Evolutionary conservation across 1,139 yeast species (phyloP), one percentile per base, ranked within the genome.

Genomic region (Geotrichum cucujoidarum): DNA sequence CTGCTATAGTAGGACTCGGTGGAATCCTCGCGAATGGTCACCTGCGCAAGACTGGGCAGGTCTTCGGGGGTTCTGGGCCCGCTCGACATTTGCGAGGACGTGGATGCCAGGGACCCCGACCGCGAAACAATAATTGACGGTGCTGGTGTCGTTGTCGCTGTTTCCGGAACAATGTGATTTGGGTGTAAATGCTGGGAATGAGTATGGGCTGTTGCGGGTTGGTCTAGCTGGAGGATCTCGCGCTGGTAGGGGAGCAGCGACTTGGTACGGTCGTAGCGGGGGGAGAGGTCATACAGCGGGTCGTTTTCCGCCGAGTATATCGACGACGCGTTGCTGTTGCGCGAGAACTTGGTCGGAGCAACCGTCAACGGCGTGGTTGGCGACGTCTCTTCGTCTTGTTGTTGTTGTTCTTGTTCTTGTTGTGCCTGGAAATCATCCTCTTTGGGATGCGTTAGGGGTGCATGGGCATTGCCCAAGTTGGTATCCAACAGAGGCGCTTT

Each of bases 161-260:
- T 25, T 4, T 4, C 20, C 20, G 32, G 14, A 16, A 20, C 18
- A 16, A 13, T 20, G 17, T 8, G 11, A 39, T 39, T 39, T 10
- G 32, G 21, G 10, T 24, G 27, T 10, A 6, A 10, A 24, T 24
- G 27, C 10, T 24, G 27, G 16, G 35, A 16, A 8, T n/a, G 13
- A 17, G 21, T 6, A 10, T 20, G 38, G 13, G 3, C 25, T 20
- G 16, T 10, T 13, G 38, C 27, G 14, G 43, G 17, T 3, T 14
- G 13, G 36, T 16, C 38, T 2, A 13, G 39, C 10, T 39, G 37
- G 4, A 47, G 36, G 13, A 33, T 38, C 11, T 40, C 47, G 4
- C 40, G 34, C 34, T 47, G 50, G 33, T 47, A 47, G n/a, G 50
- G 50, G 22, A 47, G 47, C 20, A 47, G 31, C 13, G 50, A 47